Base-by-base conservation (phyloP, 768 basidiomycete genomes). In the Vishniacozyma victoriae region DNA sequence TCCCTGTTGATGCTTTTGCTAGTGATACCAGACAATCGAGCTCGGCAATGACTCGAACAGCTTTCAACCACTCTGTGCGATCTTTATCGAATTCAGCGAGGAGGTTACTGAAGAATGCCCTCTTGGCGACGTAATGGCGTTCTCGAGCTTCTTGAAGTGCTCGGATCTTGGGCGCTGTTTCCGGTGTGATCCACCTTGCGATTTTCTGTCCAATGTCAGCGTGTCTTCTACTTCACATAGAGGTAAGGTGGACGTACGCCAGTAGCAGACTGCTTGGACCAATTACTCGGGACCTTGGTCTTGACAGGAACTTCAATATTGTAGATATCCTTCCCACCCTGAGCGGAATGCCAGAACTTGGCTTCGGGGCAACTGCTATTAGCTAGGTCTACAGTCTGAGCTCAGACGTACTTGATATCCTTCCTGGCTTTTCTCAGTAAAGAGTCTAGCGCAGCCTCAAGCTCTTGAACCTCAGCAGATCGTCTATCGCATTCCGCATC, bases 21-120 rank as follows among this genome's bases (percentile, higher is more conserved):
- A 97, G 74, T 57, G 87, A 88, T 69, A 93, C 82, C 18, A 99
- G 74, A 70, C 95, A 99, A 70, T 99, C 95, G n/a, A 99, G 77
- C 73, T 99, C 92, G 5, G 95, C 85, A 41, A 93, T 79, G 14
- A 88, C 82, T 29, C 54, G 47, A 43, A 72, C 60, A 13, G 63
- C 50, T 35, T 64, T 57, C 9, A 72, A 54, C 72, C 72, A 73
- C 2, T 59, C 50, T 5, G 48, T 50, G 9, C 71, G 57, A 26
- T 71, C 67, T 33, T 57, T 59, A 50, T 72, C 71, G 44, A 73
- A 73, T 53, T 72, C 71, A 6, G 41, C 49, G 48, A 70, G 41
- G 5, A 73, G 55, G 6, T 54, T 46, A 6, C 44, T 43, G 52
- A 84, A 87, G 76, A 96, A 99, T 9, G 80, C 78, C 68, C 85